A percentile compares a stretch with the other conserved stretches of the same genome.
Evolutionary conservation across 2,329 filamentous ascomycete genomes (phyloP).

Genomic region (Xylariomycetidae sp.): DNA sequence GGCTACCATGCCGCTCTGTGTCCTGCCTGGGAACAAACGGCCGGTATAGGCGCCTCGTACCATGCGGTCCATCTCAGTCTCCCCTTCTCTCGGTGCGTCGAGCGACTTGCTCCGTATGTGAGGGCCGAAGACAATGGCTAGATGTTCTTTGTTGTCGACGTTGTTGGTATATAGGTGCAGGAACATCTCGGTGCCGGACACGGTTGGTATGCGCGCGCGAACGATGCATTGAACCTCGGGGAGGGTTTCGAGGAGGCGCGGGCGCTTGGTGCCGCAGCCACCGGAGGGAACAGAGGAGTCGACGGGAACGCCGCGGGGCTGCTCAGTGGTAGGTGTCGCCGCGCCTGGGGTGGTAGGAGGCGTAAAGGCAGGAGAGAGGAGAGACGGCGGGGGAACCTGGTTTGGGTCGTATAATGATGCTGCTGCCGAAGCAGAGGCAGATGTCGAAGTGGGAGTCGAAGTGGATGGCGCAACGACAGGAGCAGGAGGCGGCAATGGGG

Average conservation of each 20-base stretch:
- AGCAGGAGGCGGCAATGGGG: slow-evolving; percentile 14
- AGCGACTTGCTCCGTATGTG: slow-evolving; percentile 70
- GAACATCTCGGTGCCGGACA: slow-evolving; percentile 91
- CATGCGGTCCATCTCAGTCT: slow-evolving; percentile 87
- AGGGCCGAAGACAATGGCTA: slow-evolving; percentile 93
- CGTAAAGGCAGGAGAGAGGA: slow-evolving; percentile 82
- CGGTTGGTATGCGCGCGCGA: slow-evolving; percentile 89
- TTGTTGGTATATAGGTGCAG: slow-evolving; percentile 91
- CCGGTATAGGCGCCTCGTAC: slow-evolving; percentile 90
- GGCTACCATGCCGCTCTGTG: slow-evolving; percentile 59
- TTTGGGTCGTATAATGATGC: slow-evolving; percentile 7
- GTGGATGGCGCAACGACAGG: too few species aligned
- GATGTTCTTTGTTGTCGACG: slow-evolving; percentile 88
- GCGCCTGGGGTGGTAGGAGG: slow-evolving; percentile 60
- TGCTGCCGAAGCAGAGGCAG: slow-evolving; percentile 3
- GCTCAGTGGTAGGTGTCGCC: slow-evolving; percentile 40
- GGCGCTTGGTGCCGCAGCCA: slow-evolving; percentile 57
- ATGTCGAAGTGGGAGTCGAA: not conserved
- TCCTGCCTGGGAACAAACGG: slow-evolving; percentile 77
- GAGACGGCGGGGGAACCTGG: slow-evolving; percentile 51
- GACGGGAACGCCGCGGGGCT: slow-evolving; percentile 50
- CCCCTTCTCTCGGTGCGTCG: slow-evolving; percentile 65
- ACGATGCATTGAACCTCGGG: slow-evolving; percentile 91
- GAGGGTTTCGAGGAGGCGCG: slow-evolving; percentile 66
- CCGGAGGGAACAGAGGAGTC: slow-evolving; percentile 53